Conservation (phyloP, 345 rosid species). For the Eutrema heterophyllum region DNA sequence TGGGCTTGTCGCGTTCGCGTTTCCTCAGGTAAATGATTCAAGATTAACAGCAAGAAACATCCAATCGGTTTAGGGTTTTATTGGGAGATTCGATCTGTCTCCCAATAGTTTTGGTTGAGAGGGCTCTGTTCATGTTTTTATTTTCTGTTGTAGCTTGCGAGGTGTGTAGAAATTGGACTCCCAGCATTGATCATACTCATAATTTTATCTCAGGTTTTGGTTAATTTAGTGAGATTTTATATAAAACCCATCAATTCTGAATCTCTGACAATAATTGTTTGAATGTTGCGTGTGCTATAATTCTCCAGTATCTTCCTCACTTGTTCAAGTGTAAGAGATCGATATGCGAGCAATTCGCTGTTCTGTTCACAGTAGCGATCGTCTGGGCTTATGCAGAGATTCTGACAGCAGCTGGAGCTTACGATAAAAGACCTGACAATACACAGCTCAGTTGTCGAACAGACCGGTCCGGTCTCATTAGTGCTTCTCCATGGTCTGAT, state of each 20-base stretch:
- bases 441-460: conserved; percentile 82
- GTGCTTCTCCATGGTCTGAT: conserved; percentile 78
- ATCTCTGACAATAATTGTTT: neutral
- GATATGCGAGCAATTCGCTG: conserved; percentile 47
- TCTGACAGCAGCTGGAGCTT: conserved; percentile 80
- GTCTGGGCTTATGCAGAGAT: conserved; percentile 78
- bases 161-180: conserved; percentile 76
- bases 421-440: conserved; percentile 41
- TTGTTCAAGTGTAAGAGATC: conserved; percentile 40
- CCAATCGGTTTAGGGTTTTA: neutral
- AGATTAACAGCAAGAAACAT: neutral
- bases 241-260: neutral
- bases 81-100: too few relatives aligned
- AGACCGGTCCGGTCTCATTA: conserved; percentile 79
- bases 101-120: neutral
- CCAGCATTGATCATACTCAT: conserved; percentile 66
- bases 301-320: conserved; percentile 64
- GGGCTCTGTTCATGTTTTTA: neutral
- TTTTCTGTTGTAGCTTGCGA: conserved; percentile 50
- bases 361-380: conserved; percentile 51
- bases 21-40: conserved; percentile 56
- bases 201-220: conserved; percentile 66
- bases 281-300: neutral
- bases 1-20: conserved; percentile 63
- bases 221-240: neutral